A percentile compares a stretch with the other conserved stretches of the same genome.
Evolutionary conservation across 768 basidiomycete species (phyloP).

Genomic region (Hericium rajendrae): DNA sequence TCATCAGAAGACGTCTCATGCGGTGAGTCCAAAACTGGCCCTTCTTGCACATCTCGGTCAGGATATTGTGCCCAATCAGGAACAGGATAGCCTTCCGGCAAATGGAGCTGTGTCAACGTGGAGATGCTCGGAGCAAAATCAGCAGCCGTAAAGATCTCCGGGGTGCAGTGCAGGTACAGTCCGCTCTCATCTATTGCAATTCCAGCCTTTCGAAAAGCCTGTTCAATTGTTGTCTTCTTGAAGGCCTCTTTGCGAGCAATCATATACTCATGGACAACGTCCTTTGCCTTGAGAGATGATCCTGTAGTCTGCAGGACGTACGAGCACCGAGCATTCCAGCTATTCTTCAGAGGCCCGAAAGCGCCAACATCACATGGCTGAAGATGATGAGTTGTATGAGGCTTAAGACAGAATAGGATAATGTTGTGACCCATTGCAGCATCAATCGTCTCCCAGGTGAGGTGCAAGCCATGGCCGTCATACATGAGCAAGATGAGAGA

Average conservation of each 20-base stretch:
- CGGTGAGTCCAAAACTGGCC: too few relatives aligned
- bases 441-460: conserved; percentile 16
- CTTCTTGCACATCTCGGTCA: neutral
- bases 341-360: conserved; percentile 24
- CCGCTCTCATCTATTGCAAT: neutral
- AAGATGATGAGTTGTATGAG: conserved; percentile 32
- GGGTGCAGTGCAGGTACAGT: neutral
- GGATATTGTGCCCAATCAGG: neutral
- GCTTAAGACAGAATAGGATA: conserved; percentile 26
- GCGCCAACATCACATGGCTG: conserved; percentile 35
- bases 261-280: neutral
- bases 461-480: conserved; percentile 37
- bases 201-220: neutral
- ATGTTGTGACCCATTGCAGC: conserved; percentile 23
- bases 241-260: neutral
- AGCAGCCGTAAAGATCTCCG: neutral
- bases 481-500: conserved; percentile 30
- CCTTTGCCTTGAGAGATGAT: neutral
- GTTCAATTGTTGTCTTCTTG: neutral
- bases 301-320: neutral
- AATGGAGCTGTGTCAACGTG: neutral
- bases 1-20: too few relatives aligned
- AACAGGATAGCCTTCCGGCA: neutral
- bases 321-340: conserved; percentile 15
- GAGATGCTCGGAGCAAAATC: neutral